These are phyloP conservation scores for Hippophae tibetana DNA, from an alignment of 306 rosid genomes.

Conservation along the genomic window DNA sequence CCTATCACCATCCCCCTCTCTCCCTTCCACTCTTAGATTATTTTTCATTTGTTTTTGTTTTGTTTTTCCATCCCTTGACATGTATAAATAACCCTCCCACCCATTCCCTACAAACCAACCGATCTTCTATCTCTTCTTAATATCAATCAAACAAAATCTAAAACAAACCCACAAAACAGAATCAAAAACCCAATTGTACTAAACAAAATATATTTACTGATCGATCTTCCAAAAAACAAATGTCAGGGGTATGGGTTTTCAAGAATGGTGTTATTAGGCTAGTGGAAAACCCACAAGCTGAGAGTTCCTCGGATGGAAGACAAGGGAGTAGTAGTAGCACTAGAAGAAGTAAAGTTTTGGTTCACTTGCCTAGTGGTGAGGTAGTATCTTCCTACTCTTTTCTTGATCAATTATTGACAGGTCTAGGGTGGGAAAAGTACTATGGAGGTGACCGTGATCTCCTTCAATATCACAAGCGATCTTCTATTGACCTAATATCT, in stretches of 20 bases:
- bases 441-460: slow-evolving; percentile 73
- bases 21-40: slow-evolving; percentile 25
- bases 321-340: slow-evolving; percentile 24
- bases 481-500: slow-evolving; percentile 82
- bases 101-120: no score
- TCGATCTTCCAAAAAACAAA: not conserved
- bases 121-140: no score
- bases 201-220: not conserved
- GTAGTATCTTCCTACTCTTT: slow-evolving; percentile 50
- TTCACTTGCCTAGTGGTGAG: slow-evolving; percentile 59
- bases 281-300: slow-evolving; percentile 65
- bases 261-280: slow-evolving; percentile 57
- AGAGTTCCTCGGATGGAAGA: slow-evolving; percentile 24
- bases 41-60: slow-evolving; percentile 52
- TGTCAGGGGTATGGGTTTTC: slow-evolving; percentile 91
- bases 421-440: slow-evolving; percentile 94
- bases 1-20: slow-evolving; percentile 20
- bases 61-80: not conserved
- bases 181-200: not conserved
- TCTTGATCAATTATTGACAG: slow-evolving; percentile 53
- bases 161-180: no score
- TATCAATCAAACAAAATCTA: no score
- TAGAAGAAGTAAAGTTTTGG: slow-evolving; percentile 41
- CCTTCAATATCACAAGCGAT: slow-evolving; percentile 76
- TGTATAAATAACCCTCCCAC: no score